Evolutionary conservation across 495 filamentous ascomycete species (phyloP).

Genomic region (Massariosphaeria phaeospora): DNA sequence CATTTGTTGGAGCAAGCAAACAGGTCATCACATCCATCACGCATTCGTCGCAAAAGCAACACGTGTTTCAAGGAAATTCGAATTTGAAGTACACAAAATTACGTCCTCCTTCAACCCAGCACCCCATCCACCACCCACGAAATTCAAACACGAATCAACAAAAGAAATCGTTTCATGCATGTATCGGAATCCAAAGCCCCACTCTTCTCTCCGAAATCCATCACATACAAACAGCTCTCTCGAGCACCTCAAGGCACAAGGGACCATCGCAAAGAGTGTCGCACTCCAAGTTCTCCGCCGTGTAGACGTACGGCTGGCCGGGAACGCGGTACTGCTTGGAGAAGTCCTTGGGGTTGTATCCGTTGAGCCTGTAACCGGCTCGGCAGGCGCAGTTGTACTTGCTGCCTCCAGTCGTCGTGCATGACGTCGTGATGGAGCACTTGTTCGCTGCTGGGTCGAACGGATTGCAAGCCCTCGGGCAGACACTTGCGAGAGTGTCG

Average conservation of each 20-base stretch:
- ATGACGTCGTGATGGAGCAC: constrained; percentile 11
- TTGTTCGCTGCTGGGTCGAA: constrained; percentile 1
- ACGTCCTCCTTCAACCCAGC: background rate
- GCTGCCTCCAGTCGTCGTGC: constrained; percentile 6
- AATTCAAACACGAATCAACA: background rate
- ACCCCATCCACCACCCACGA: background rate
- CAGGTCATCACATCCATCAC: no score
- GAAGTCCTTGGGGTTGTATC: constrained; percentile 8
- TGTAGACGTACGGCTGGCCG: constrained; percentile 8
- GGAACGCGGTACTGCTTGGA: background rate
- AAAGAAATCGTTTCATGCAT: background rate
- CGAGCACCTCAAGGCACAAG: constrained; percentile 1
- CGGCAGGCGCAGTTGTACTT: constrained; percentile 16
- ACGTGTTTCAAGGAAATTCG: background rate
- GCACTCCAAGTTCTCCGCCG: background rate
- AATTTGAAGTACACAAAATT: constrained; percentile 5
- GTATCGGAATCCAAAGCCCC: background rate
- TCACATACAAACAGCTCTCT: background rate
- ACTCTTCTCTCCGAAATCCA: background rate
- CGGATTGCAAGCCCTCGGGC: constrained; percentile 5
- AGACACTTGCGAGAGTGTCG: background rate
- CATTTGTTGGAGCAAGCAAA: no score
- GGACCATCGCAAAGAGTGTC: constrained; percentile 1
- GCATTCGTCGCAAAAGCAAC: no score
- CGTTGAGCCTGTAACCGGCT: constrained; percentile 9